A percentile compares a stretch with the other conserved stretches of the same genome.
Evolutionary conservation across 2,329 filamentous ascomycete genomes (phyloP).

Genomic region (Ascocoryne sarcoides): DNA sequence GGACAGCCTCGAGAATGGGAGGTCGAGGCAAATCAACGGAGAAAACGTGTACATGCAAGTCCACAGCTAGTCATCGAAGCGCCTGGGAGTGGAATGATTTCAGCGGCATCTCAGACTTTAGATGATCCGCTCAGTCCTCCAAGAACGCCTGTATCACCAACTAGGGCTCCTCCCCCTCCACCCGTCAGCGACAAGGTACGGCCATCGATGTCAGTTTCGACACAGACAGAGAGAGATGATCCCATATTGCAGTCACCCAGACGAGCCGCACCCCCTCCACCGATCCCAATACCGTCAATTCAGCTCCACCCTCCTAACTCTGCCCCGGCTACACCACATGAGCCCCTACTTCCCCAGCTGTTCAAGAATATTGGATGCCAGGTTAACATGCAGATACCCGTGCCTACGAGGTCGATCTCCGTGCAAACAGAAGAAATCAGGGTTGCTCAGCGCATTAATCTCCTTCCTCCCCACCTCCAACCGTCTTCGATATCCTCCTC

Average conservation of each 20-base stretch:
- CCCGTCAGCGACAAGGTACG: slow-evolving; percentile 25
- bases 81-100: slow-evolving; percentile 48
- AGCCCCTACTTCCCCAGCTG: slow-evolving; percentile 68
- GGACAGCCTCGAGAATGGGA: slow-evolving; percentile 39
- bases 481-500: slow-evolving; percentile 64
- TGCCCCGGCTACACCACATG: slow-evolving; percentile 68
- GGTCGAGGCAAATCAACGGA: slow-evolving; percentile 64
- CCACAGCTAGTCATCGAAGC: slow-evolving; percentile 43
- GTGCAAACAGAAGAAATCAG: slow-evolving; percentile 86
- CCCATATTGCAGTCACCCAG: slow-evolving; percentile 15
- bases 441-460: slow-evolving; percentile 67
- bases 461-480: slow-evolving; percentile 67
- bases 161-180: slow-evolving; percentile 34
- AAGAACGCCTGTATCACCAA: slow-evolving; percentile 51
- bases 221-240: slow-evolving; percentile 45
- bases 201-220: slow-evolving; percentile 47
- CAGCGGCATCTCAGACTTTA: slow-evolving; percentile 52
- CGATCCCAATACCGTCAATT: slow-evolving; percentile 66
- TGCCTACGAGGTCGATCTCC: slow-evolving; percentile 36
- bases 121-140: slow-evolving; percentile 56
- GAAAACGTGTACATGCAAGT: slow-evolving; percentile 54
- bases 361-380: slow-evolving; percentile 79
- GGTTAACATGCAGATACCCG: slow-evolving; percentile 47
- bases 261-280: slow-evolving; percentile 28
- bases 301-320: slow-evolving; percentile 84